Conservation (phyloP, 2,329 filamentous ascomycete species). For the Dactylonectria estremocensis region DNA sequence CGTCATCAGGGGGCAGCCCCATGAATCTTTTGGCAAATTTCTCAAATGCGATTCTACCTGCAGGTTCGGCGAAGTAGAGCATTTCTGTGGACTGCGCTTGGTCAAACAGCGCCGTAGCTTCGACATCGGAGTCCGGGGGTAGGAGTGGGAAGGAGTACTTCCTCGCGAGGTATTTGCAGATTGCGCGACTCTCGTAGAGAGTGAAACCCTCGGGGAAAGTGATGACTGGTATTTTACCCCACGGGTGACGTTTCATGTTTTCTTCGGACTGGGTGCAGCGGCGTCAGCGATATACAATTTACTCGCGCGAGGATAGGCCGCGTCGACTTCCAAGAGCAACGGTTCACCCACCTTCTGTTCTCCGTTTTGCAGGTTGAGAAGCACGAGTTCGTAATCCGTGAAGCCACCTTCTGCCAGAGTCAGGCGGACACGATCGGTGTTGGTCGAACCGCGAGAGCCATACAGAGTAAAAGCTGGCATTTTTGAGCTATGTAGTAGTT, state of each 20-base stretch:
- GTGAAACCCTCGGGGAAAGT: conserved; percentile 58
- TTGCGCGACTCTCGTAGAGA: conserved; percentile 63
- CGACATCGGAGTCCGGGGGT: conserved; percentile 55
- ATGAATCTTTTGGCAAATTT: conserved; percentile 62
- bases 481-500: conserved; percentile 50
- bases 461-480: conserved; percentile 62
- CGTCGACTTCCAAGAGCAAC: conserved; percentile 18
- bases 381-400: conserved; percentile 58
- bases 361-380: conserved; percentile 56
- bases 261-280: conserved; percentile 52
- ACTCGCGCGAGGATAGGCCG: neutral
- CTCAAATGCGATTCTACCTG: conserved; percentile 60
- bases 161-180: conserved; percentile 62
- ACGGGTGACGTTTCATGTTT: conserved; percentile 57
- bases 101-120: conserved; percentile 60
- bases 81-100: conserved; percentile 60
- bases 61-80: conserved; percentile 61
- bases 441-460: conserved; percentile 57
- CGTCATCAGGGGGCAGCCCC: conserved; percentile 59
- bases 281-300: conserved; percentile 41
- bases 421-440: conserved; percentile 60
- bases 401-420: conserved; percentile 61
- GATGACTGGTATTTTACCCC: conserved; percentile 59
- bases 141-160: conserved; percentile 63
- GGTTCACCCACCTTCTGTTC: conserved; percentile 58